Conservation (phyloP, 331 rosid species). For the Stylosanthes scabra region DNA sequence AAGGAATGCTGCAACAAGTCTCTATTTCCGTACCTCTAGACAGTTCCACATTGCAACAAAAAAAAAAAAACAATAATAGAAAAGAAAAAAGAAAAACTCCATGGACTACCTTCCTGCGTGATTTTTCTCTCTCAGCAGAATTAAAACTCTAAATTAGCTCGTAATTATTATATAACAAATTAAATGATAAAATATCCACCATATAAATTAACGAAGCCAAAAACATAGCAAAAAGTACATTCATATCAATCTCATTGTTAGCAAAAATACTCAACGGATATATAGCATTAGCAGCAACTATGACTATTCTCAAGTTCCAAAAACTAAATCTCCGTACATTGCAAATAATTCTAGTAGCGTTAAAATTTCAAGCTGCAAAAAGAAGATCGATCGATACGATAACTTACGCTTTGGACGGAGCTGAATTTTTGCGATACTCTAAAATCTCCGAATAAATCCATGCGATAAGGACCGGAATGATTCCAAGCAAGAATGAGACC, state of each 20-base stretch:
- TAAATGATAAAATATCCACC: neutral
- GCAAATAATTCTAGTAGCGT: neutral
- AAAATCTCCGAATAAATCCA: constrained; percentile 89
- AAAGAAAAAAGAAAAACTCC: too few relatives aligned
- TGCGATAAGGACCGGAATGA: constrained; percentile 60
- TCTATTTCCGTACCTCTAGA: neutral
- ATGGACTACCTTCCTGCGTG: too few relatives aligned
- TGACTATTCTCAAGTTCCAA: neutral
- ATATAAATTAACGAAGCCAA: constrained; percentile 2
- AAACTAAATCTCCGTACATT: constrained; percentile 6
- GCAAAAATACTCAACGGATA: neutral
- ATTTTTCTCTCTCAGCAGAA: constrained; percentile 13
- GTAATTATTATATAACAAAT: neutral
- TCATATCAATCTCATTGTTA: neutral
- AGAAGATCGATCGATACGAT: neutral
- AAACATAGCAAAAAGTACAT: constrained; percentile 1
- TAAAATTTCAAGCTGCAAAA: constrained; percentile 2
- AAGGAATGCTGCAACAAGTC: constrained; percentile 32
- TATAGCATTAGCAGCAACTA: constrained; percentile 19
- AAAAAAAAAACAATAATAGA: neutral
- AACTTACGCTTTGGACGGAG: constrained; percentile 77
- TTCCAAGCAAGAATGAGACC: constrained; percentile 79
- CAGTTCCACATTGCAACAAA: neutral
- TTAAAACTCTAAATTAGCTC: constrained; percentile 2
- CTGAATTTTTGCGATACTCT: constrained; percentile 67